phyloP scores from a whole-genome alignment of 805 yeast species.

The Yarrowia porcina region DNA sequence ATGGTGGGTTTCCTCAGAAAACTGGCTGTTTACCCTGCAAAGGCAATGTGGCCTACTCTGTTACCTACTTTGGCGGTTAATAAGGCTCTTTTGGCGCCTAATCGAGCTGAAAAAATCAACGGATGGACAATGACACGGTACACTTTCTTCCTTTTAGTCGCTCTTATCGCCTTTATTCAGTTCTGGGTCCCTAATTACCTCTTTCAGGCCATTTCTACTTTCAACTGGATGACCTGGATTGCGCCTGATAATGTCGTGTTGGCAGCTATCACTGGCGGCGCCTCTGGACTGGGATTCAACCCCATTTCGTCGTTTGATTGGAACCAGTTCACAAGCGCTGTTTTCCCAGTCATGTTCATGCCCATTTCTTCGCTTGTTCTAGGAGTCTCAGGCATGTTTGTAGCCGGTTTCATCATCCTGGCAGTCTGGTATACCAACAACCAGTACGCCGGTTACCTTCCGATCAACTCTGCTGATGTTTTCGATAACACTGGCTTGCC shows the following conservation, averaged over 20 bases:
- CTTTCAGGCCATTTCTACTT: conserved; percentile 46
- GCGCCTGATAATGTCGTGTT: conserved; percentile 49
- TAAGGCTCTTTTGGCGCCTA: conserved; percentile 39
- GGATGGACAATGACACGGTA: conserved; percentile 60
- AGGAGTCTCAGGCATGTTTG: conserved; percentile 44
- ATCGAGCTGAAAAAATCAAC: conserved; percentile 46
- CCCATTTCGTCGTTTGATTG: conserved; percentile 56
- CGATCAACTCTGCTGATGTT: conserved; percentile 53
- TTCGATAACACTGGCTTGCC: conserved; percentile 52
- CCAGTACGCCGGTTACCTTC: conserved; percentile 59
- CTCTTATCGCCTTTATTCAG: conserved; percentile 49
- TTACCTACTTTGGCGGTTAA: conserved; percentile 46
- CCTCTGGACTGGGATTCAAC: conserved; percentile 50
- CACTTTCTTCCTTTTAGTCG: conserved; percentile 46
- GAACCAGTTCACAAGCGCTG: conserved; percentile 54
- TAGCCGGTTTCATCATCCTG: conserved; percentile 47
- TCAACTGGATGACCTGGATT: conserved; percentile 64
- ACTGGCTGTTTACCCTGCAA: conserved; percentile 52
- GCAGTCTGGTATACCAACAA: conserved; percentile 52
- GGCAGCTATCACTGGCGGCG: conserved; percentile 50
- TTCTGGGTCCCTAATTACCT: conserved; percentile 68
- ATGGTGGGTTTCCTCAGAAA: conserved; percentile 63
- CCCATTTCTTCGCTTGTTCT: conserved; percentile 42
- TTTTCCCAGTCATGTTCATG: conserved; percentile 46
- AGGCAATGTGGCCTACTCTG: conserved; percentile 53